Conservation (phyloP, 2,329 filamentous ascomycete species). For the Xylaria sp. region DNA sequence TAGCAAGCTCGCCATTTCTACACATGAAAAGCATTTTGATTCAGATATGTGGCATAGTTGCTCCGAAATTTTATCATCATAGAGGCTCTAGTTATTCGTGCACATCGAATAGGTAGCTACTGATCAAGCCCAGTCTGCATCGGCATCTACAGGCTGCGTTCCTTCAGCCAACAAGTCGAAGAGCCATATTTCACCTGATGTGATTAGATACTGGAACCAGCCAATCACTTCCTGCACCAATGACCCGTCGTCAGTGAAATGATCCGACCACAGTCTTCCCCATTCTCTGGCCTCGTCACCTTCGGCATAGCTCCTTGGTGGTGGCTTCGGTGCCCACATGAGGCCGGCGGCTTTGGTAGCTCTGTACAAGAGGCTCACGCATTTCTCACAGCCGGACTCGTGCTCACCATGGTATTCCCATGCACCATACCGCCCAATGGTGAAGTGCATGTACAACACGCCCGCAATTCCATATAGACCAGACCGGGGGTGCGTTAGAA, state of each 20-base stretch:
- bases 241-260: constrained; percentile 27
- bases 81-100: too few species aligned
- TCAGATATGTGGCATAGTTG: too few species aligned
- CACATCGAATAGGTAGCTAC: too few species aligned
- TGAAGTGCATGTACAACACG: constrained; percentile 30
- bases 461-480: constrained; percentile 29
- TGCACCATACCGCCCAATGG: constrained; percentile 23
- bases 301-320: constrained; percentile 26
- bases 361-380: constrained; percentile 16
- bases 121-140: constrained; percentile 32
- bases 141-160: constrained; percentile 23
- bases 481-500: constrained; percentile 16
- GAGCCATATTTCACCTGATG: constrained; percentile 30
- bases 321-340: constrained; percentile 25
- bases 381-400: constrained; percentile 21
- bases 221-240: constrained; percentile 25
- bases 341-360: constrained; percentile 28
- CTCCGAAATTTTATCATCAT: too few species aligned
- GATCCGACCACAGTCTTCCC: constrained; percentile 30
- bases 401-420: constrained; percentile 34
- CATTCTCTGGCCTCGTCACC: constrained; percentile 24
- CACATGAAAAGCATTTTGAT: too few species aligned
- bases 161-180: constrained; percentile 31
- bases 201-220: constrained; percentile 34
- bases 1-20: too few species aligned